Evolutionary conservation across 1,139 yeast species (phyloP), one percentile per base, ranked within the genome.

Genomic region (Lizanozyma gosingica): DNA sequence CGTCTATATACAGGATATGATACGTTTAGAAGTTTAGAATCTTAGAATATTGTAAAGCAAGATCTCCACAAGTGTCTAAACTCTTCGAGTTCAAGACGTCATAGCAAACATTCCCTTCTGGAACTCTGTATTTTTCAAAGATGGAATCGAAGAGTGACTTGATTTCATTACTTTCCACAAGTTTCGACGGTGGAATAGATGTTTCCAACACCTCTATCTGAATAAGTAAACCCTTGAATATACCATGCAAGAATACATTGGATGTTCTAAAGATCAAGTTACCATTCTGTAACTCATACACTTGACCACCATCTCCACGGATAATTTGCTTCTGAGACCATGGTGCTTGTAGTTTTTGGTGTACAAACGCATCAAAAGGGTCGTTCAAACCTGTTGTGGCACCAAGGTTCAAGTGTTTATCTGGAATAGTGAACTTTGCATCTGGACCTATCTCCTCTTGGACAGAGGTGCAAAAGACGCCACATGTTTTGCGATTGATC

Each of bases 271-370:
- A 67, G 8, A 56, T 56, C 45, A 71, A 54, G 39, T 67, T 66
- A 2, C 73, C 72, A 46, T 71, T 72, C 43, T 70, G 76, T 15
- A 76, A 51, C 45, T 70, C 67, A 52, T 81, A 83, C 2, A 77
- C 73, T 41, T 74, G 74, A 1, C 86, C 86, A 3, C 92, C 92
- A 46, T 83, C 92, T 2, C 94, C 94, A 47, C 77, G 74, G 37
- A 84, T 71, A n/a, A 76, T 67, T 56, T 85, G 95, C 44, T 85
- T 66, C 41, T 77, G 70, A 1, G 70, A 63, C 95, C 95, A 86
- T 41, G 82, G 57, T 48, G 87, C 77, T 53, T 80, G 85, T 41
- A 85, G 59, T 52, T 83, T 82, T 34, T 74, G 72, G 18, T 67
- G 64, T 0, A 76, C 56, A 41, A 80, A 50, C 50, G 55, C 49